Conservation (phyloP, 805 yeast genomes). For the Soucietia sequanensis region DNA sequence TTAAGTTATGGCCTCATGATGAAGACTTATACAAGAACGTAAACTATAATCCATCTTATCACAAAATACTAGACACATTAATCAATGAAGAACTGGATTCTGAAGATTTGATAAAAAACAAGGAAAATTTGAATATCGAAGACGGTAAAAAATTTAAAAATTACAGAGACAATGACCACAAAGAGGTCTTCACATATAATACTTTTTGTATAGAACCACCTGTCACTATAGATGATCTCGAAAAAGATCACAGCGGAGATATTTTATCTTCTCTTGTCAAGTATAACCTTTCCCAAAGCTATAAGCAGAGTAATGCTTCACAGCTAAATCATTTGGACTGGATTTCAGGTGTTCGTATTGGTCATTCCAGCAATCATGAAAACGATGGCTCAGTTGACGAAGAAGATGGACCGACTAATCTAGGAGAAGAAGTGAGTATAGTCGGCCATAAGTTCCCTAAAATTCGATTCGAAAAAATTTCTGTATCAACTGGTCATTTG, state of each 20-base stretch:
- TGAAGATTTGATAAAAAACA: conserved; percentile 5
- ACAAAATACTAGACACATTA: conserved; percentile 18
- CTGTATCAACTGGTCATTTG: conserved; percentile 81
- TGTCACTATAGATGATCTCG: conserved; percentile 29
- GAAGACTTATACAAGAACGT: conserved; percentile 35
- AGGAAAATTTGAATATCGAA: neutral
- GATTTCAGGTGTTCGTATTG: conserved; percentile 90
- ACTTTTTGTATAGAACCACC: conserved; percentile 40
- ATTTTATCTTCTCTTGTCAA: conserved; percentile 36
- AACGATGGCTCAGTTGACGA: conserved; percentile 13
- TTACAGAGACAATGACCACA: conserved; percentile 3
- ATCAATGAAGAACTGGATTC: conserved; percentile 13
- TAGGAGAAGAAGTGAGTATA: conserved; percentile 88
- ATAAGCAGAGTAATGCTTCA: conserved; percentile 32
- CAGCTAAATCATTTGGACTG: conserved; percentile 75
- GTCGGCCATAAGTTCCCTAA: conserved; percentile 90
- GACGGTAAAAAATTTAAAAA: conserved; percentile 1
- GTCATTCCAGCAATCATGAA: conserved; percentile 25
- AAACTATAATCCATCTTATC: conserved; percentile 37
- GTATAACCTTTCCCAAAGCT: conserved; percentile 34
- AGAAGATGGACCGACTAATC: conserved; percentile 50
- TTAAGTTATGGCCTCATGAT: conserved; percentile 73
- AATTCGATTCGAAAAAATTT: conserved; percentile 79
- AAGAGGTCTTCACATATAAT: conserved; percentile 19
- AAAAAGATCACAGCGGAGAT: conserved; percentile 30